Evolutionary conservation across 2,329 filamentous ascomycete genomes (phyloP).

Genomic region (Grosmannia serpens): DNA sequence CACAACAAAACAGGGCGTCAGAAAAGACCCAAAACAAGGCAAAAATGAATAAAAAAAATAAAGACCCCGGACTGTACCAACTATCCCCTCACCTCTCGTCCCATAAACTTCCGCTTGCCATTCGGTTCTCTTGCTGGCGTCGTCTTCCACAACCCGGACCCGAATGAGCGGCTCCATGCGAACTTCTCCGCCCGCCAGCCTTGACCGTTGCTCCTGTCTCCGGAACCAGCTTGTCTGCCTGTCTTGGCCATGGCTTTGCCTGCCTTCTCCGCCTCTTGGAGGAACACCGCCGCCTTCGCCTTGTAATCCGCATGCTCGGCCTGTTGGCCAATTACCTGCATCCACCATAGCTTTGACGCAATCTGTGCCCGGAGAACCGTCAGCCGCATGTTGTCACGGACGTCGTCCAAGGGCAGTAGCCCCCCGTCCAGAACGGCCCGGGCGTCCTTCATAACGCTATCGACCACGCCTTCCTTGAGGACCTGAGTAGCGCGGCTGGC

Average conservation of each 20-base stretch:
- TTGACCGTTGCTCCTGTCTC: background rate
- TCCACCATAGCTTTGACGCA: constrained; percentile 13
- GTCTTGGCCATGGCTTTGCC: background rate
- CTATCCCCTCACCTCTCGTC: background rate
- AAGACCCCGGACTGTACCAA: background rate
- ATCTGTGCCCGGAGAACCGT: constrained; percentile 10
- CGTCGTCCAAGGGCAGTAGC: background rate
- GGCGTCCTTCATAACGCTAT: background rate
- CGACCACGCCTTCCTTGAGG: background rate
- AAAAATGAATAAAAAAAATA: background rate
- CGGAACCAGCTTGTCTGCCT: no score
- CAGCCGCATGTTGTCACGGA: background rate
- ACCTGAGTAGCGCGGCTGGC: background rate
- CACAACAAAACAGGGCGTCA: background rate
- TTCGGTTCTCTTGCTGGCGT: background rate
- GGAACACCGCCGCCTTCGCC: constrained; percentile 5
- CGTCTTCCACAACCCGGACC: background rate
- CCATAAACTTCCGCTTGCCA: background rate
- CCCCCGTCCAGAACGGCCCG: background rate
- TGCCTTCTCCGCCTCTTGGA: constrained; percentile 3
- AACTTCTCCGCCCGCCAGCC: background rate
- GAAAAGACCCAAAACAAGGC: background rate
- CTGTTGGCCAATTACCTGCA: constrained; percentile 9
- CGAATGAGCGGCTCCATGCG: background rate
- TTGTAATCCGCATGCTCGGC: constrained; percentile 9